Evolutionary conservation across 768 basidiomycete species (phyloP).

Genomic region (Lentinula detonsa): DNA sequence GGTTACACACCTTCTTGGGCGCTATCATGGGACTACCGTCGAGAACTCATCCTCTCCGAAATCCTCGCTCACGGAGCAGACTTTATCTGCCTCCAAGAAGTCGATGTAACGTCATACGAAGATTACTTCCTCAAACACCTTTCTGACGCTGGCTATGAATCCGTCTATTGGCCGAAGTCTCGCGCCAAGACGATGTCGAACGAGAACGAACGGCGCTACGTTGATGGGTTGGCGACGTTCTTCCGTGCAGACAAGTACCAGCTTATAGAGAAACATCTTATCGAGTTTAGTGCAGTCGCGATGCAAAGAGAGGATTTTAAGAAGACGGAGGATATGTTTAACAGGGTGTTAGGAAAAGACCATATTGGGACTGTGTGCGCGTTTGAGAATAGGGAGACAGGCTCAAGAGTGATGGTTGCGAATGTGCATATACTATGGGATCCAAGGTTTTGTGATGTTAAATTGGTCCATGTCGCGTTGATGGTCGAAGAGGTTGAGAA

Average conservation of each 20-base stretch:
- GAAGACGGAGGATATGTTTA: constrained; percentile 99
- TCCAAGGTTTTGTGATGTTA: constrained; percentile 88
- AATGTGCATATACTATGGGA: constrained; percentile 96
- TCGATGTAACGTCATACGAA: constrained; percentile 88
- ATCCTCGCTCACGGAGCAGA: constrained; percentile 77
- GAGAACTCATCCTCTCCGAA: constrained; percentile 82
- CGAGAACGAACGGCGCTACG: constrained; percentile 75
- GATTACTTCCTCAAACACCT: constrained; percentile 82
- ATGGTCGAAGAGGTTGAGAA: constrained; percentile 92
- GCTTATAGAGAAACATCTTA: constrained; percentile 86
- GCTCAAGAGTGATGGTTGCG: constrained; percentile 81
- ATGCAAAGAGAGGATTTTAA: constrained; percentile 92
- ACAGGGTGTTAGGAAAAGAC: constrained; percentile 92
- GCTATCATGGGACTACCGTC: constrained; percentile 90
- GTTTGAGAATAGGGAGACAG: constrained; percentile 82
- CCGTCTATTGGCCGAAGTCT: constrained; percentile 88
- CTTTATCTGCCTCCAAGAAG: constrained; percentile 93
- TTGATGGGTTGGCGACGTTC: constrained; percentile 97
- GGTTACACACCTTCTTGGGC: constrained; percentile 98
- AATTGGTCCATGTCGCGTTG: constrained; percentile 92
- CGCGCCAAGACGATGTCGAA: constrained; percentile 85
- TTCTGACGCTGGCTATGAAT: constrained; percentile 75
- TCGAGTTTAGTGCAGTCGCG: constrained; percentile 91
- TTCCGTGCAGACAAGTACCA: constrained; percentile 89
- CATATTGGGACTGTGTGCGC: constrained; percentile 85